These are phyloP conservation scores for Tulasnella sp. DNA, from an alignment of 768 basidiomycete genomes.

Conservation along the genomic window DNA sequence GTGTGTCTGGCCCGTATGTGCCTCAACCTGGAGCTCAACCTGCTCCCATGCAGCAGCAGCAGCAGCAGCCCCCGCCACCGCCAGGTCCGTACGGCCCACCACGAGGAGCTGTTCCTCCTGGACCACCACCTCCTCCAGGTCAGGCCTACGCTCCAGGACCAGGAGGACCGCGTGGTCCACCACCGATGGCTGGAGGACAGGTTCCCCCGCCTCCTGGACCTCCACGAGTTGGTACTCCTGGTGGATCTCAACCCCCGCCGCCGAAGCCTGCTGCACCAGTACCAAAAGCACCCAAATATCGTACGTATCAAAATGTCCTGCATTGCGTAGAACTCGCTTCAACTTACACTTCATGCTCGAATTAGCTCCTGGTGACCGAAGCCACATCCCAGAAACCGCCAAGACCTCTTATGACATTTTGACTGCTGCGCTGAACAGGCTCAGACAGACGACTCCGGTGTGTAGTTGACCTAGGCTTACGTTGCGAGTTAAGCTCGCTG, in stretches of 20 bases:
- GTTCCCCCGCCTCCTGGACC: background rate
- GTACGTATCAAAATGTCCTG: constrained; percentile 41
- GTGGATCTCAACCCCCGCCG: constrained; percentile 25
- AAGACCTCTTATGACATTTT: constrained; percentile 58
- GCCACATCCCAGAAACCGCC: constrained; percentile 71
- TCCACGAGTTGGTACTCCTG: constrained; percentile 13
- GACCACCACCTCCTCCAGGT: background rate
- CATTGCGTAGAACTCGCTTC: too few species aligned
- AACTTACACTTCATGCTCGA: constrained; percentile 10
- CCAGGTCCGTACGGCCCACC: constrained; percentile 15
- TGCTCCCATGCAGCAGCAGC: constrained; percentile 19
- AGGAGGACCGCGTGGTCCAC: constrained; percentile 11
- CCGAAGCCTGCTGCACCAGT: constrained; percentile 31
- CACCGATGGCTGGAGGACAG: constrained; percentile 4
- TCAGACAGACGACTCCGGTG: constrained; percentile 70
- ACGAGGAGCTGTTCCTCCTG: constrained; percentile 4
- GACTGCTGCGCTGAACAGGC: constrained; percentile 44
- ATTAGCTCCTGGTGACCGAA: constrained; percentile 77
- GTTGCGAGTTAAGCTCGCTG: background rate
- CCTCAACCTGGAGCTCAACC: constrained; percentile 22
- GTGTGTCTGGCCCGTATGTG: constrained; percentile 8
- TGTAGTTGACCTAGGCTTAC: constrained; percentile 23
- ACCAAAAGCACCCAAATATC: constrained; percentile 44
- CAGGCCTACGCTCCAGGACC: constrained; percentile 15
- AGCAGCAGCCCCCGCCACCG: constrained; percentile 12